Percentiles rank a stretch among this genome's conserved stretches.
These are phyloP conservation scores for Aspergillus ochraceus DNA, from an alignment of 2,329 filamentous ascomycete genomes.

Conservation along the genomic window DNA sequence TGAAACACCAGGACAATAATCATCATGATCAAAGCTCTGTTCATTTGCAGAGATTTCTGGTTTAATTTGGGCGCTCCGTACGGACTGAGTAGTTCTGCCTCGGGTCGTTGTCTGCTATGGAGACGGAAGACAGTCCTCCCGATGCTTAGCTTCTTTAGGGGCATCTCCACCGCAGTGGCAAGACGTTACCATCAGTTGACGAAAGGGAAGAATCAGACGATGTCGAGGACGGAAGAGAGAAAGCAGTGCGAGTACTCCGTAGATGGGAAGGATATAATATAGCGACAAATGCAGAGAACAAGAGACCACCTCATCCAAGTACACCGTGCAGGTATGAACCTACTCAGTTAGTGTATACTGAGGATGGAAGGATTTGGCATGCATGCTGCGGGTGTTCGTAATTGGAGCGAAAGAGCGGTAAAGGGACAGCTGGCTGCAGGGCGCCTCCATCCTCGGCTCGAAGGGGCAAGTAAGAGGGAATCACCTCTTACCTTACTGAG, in stretches of 20 bases:
- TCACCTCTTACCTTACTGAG: too few species aligned
- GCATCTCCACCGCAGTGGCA: constrained; percentile 3
- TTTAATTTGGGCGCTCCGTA: neutral
- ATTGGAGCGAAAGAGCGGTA: constrained; percentile 14
- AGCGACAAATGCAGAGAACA: too few species aligned
- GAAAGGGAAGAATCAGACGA: neutral
- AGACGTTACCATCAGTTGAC: neutral
- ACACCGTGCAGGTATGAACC: too few species aligned
- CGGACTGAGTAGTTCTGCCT: too few species aligned
- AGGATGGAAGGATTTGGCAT: neutral
- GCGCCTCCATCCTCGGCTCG: neutral
- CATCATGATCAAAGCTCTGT: too few species aligned
- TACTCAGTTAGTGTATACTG: neutral
- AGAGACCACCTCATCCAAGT: too few species aligned
- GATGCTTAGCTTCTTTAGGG: neutral
- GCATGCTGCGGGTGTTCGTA: constrained; percentile 4
- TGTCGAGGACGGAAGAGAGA: neutral
- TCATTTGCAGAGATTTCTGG: neutral
- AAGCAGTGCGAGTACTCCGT: too few species aligned
- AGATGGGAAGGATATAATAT: too few species aligned
- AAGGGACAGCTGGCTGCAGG: constrained; percentile 13
- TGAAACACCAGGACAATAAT: too few species aligned
- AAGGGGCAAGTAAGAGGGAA: neutral
- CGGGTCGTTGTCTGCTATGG: neutral
- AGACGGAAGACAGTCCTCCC: constrained; percentile 6